Evolutionary conservation across 192 early-diverging fungal genomes (phyloP), one percentile per base, ranked within the genome.

Genomic region (Coemansia sp.): DNA sequence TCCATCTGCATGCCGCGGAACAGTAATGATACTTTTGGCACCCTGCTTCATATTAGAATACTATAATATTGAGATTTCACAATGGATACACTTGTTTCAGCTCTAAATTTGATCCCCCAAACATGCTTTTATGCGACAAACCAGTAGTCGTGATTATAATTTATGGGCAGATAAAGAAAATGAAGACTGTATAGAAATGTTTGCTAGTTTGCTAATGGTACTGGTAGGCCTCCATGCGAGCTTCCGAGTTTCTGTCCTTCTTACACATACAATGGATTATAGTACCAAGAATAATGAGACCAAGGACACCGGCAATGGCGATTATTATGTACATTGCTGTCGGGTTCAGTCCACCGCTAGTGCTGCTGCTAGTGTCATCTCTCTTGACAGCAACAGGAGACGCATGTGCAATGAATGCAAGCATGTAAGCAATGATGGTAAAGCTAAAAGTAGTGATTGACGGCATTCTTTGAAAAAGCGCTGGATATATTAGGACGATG

Each of bases 1-100:
- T 0, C 64, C 70, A 22, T 38, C 55, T 0, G 70, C 63, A 13
- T 72, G 36, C 15, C 17, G 5, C 2, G 57, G 59, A 6, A 72
- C 70, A 14, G 62, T 72, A 57, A 57, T n/a, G 25, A 57, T 57
- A 6, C 23, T 37, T 20, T 25, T 41, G 25, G 28, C 37, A 10
- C 11, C 5, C 11, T 22, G 22, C 22, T n/a, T 23, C 19, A 37
- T 19, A 8, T 37, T 33, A 19, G 29, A 55, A 36, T 17, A 41
- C 5, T 6, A 36, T 4, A 36, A 5, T 11, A 36, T 11, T 36
- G 7, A 36, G 7, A 6, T 36, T 36, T 2, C 34, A 36, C 34
- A 3, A n/a, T n/a, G n/a, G n/a, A n/a, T n/a, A n/a, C 38, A 6
- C 15, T 41, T 41, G 13, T 4, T 13, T 15, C 15, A 41, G 17